A percentile compares a stretch with the other conserved stretches of the same genome.
These are phyloP conservation scores for Venturia aucupariae DNA, from an alignment of 2,329 filamentous ascomycete species.

Conservation along the genomic window DNA sequence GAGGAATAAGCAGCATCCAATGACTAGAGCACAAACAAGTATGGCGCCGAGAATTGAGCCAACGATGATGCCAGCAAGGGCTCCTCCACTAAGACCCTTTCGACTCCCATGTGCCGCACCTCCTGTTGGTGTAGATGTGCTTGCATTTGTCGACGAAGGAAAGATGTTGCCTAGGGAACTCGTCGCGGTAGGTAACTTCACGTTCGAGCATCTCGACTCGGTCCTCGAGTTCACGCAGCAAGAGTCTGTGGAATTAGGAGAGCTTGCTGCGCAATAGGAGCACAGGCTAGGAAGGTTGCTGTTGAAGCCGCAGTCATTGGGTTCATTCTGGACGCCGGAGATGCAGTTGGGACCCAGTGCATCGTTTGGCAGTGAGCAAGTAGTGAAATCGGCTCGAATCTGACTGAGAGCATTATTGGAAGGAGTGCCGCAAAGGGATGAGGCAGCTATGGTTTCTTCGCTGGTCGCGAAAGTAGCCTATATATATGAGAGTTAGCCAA, in stretches of 20 bases:
- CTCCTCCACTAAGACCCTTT: conserved; percentile 63
- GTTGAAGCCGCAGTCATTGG: conserved; percentile 75
- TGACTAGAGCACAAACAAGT: conserved; percentile 57
- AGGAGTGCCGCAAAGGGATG: conserved; percentile 63
- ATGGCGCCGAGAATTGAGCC: conserved; percentile 65
- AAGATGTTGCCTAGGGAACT: conserved; percentile 47
- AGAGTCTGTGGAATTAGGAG: conserved; percentile 85
- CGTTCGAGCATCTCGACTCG: conserved; percentile 61
- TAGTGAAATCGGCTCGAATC: conserved; percentile 85
- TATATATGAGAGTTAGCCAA: neutral
- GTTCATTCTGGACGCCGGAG: conserved; percentile 68
- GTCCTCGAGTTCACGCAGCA: conserved; percentile 81
- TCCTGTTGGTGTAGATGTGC: conserved; percentile 17
- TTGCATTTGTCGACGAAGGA: conserved; percentile 38
- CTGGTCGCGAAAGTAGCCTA: conserved; percentile 77
- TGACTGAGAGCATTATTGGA: conserved; percentile 58
- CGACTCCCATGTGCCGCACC: conserved; percentile 26
- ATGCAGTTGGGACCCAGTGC: conserved; percentile 71
- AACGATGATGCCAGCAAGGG: conserved; percentile 83
- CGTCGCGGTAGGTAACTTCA: conserved; percentile 66
- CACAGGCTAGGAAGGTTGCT: conserved; percentile 67
- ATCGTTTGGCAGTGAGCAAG: conserved; percentile 74
- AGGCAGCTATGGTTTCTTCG: conserved; percentile 74
- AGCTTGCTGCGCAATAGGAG: conserved; percentile 73
- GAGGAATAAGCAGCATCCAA: conserved; percentile 48